Percentiles rank a stretch among this genome's conserved stretches.
These are phyloP conservation scores for Canna indica DNA, from an alignment of 176 grass and related monocot species.

Conservation along the genomic window DNA sequence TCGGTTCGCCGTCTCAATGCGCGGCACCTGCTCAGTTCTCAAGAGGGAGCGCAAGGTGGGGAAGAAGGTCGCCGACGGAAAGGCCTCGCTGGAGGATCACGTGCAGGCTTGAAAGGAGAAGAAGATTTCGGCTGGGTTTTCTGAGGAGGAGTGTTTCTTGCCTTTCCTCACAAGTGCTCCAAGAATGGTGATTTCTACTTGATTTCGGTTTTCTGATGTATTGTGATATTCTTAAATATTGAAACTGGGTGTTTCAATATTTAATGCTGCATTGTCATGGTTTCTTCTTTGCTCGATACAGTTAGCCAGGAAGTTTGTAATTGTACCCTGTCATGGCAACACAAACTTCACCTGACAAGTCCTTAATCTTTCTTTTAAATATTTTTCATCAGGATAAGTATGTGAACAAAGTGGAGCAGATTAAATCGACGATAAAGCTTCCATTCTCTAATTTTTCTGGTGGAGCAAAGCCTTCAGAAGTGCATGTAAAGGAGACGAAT, in stretches of 20 bases:
- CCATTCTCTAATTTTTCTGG: slow-evolving; percentile 63
- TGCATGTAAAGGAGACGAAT: background rate
- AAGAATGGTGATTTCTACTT: slow-evolving; percentile 31
- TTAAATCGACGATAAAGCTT: slow-evolving; percentile 37
- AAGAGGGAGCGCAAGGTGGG: too few relatives aligned
- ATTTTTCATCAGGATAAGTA: background rate
- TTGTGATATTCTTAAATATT: too few relatives aligned
- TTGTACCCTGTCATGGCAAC: background rate
- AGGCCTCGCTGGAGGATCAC: slow-evolving; percentile 24
- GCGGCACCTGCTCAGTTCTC: background rate
- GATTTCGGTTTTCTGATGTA: background rate
- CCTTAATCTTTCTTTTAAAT: background rate
- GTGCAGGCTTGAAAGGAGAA: slow-evolving; percentile 39
- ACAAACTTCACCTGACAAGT: background rate
- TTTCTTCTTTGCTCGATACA: background rate
- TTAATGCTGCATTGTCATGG: background rate
- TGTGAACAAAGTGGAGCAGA: slow-evolving; percentile 12
- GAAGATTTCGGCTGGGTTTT: slow-evolving; percentile 37
- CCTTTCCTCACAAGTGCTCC: slow-evolving; percentile 51
- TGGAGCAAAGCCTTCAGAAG: slow-evolving; percentile 13
- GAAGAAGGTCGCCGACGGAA: slow-evolving; percentile 6
- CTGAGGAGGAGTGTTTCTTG: slow-evolving; percentile 28
- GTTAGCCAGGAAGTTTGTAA: background rate
- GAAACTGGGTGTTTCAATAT: too few relatives aligned
- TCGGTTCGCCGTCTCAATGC: background rate